Conservation (phyloP, 2,329 filamentous ascomycete genomes). For the Verticillium albo-atrum region DNA sequence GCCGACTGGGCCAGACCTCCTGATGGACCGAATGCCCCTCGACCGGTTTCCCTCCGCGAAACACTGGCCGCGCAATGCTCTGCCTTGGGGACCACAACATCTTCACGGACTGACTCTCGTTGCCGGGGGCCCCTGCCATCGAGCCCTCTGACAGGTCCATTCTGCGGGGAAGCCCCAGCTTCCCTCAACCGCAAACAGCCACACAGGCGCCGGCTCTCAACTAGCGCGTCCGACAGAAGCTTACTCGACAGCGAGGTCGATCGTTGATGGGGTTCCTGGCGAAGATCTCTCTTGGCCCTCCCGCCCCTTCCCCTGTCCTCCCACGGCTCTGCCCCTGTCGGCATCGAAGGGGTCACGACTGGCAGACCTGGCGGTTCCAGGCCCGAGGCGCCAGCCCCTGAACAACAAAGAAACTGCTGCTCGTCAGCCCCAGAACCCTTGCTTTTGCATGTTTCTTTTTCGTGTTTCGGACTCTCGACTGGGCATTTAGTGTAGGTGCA, state of each 20-base stretch:
- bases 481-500: too few species aligned
- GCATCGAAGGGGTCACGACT: neutral
- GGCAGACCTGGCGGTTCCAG: neutral
- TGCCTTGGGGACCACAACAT: neutral
- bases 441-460: neutral
- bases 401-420: neutral
- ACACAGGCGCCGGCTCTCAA: neutral
- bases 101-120: neutral
- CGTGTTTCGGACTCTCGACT: neutral
- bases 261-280: neutral
- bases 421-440: neutral
- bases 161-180: neutral
- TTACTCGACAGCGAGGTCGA: neutral
- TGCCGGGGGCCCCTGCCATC: neutral
- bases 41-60: neutral
- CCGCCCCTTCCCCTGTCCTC: neutral
- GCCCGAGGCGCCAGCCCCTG: neutral
- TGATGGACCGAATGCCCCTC: neutral
- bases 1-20: neutral
- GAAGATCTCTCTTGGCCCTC: neutral
- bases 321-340: neutral
- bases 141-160: neutral
- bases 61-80: neutral
- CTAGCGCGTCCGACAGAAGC: neutral
- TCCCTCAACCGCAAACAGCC: neutral